Base-by-base conservation (phyloP, 139 green algal species). In the Haematococcus lacustris region DNA sequence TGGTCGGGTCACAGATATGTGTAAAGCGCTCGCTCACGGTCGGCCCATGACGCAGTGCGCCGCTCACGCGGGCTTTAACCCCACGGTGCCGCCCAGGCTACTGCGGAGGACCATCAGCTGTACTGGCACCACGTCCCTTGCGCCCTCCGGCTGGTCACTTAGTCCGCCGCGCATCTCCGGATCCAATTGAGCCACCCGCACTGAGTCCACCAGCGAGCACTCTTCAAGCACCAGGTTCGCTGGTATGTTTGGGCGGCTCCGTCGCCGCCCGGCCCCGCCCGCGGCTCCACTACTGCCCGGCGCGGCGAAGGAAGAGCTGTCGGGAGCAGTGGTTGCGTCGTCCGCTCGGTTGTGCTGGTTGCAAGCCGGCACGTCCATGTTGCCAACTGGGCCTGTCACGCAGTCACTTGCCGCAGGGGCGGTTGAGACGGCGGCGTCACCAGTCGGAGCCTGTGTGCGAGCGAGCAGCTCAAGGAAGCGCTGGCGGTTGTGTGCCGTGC, bases 401-500 rank as follows among this genome's bases (percentile, higher is more conserved):
- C n/a, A n/a, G n/a, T n/a, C n/a, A n/a, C n/a, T n/a, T n/a, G n/a
- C n/a, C n/a, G n/a, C n/a, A n/a, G n/a, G 1, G n/a, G n/a, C 57
- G 13, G 21, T 30, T 30, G 53, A 7, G 13, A 7, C 21, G 4
- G 53, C 53, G 9, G 9, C 17, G 9, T 9, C 43, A 53, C 43
- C 43, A 17, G 9, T 17, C 43, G 9, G 43, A 9, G 9, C 9
- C 43, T 53, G 43, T 7, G 9, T 4, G 23, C 33, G 21, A 7
- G 53, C 30, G 23, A 87, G 41, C 60, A 84, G 65, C 30, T 75
- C 35, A 59, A 85, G 41, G 74, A 85, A 88, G 35, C 74, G 74
- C 69, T 82, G 51, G 1, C 83, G 69, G 75, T 88, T 86, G 51
- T 63, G 62, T 5, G 74, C 76, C 35, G 79, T 88, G 32, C 83